Evolutionary conservation across 176 grass and related monocot genomes (phyloP), one percentile per base, ranked within the genome.

Genomic region (Oryza glaberrima): DNA sequence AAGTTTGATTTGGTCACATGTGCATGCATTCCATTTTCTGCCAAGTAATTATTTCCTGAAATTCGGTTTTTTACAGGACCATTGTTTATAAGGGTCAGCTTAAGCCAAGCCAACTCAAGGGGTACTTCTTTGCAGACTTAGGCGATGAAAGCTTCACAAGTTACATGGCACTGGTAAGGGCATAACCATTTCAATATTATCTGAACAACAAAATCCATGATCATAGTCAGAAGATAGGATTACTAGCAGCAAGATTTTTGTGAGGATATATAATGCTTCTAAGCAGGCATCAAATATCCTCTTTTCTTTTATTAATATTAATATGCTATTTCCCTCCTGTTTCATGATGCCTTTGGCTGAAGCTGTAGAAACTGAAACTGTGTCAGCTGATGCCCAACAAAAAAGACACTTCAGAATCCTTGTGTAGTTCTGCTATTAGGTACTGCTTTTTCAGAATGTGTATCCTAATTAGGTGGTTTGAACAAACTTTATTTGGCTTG

Each of bases 81-180:
- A 26, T 97, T 64, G 90, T 97, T 69, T 97, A 97, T 41, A 97
- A 97, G 80, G 94, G 94, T 54, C 94, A 97, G 76, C 88, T 97
- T 67, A 97, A 88, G 80, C 91, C 94, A 23, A 70, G 26, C 74
- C 94, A 97, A 85, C 77, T 97, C 22, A 92, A 88, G 66, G 71
- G 76, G 14, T 97, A 92, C 80, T 97, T 90, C 87, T 92, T 82
- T 92, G 94, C 94, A 26, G 94, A 97, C 85, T 86, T 97, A 75
- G 91, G 92, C 45, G 77, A 94, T 64, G 52, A 88, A 82, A 97
- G 69, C 41, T 97, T 97, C 87, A 92, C 89, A 58, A 97, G 85
- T 88, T 94, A 97, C 73, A 97, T 97, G 92, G 92, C 90, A 58
- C 83, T 97, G 92, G 94, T 97, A 97, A 95, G 76, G 84, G 47